These are phyloP conservation scores for Leccinum colubrinum DNA, from an alignment of 1,284 basidiomycete species.

Conservation along the genomic window DNA sequence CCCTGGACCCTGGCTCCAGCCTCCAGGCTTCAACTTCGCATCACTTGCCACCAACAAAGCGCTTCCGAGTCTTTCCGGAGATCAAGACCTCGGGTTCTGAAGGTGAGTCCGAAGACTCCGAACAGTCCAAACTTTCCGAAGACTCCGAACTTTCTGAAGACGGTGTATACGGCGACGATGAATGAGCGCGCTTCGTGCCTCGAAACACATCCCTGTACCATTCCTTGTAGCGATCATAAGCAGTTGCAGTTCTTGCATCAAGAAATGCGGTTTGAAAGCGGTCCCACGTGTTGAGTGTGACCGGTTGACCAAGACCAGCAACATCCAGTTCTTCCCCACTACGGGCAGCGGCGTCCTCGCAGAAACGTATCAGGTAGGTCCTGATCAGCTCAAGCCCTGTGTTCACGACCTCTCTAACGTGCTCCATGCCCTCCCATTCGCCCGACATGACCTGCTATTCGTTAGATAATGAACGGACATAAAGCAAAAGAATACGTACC, in stretches of 20 bases:
- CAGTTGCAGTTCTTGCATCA: not conserved
- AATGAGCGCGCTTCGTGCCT: not conserved
- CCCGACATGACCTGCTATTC: not conserved
- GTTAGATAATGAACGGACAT: not conserved
- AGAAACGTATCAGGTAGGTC: not conserved
- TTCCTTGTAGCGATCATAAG: not conserved
- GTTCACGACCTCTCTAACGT: not conserved
- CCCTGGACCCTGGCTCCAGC: too few relatives aligned
- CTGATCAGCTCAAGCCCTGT: not conserved
- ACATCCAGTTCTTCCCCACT: not conserved
- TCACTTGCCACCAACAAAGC: too few relatives aligned
- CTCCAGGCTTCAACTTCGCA: too few relatives aligned
- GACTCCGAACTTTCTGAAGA: not conserved
- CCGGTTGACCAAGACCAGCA: not conserved
- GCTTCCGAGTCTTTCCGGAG: too few relatives aligned
- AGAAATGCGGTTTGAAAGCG: not conserved
- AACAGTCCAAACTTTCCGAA: not conserved
- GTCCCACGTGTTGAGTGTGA: not conserved
- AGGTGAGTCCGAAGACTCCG: not conserved
- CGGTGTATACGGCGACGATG: not conserved
- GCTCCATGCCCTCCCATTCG: not conserved
- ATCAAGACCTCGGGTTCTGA: not conserved
- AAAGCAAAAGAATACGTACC: not conserved
- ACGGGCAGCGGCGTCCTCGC: not conserved
- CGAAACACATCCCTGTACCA: not conserved